These are phyloP conservation scores for Fusarium sp. DNA, from an alignment of 2,329 filamentous ascomycete genomes.

Conservation along the genomic window DNA sequence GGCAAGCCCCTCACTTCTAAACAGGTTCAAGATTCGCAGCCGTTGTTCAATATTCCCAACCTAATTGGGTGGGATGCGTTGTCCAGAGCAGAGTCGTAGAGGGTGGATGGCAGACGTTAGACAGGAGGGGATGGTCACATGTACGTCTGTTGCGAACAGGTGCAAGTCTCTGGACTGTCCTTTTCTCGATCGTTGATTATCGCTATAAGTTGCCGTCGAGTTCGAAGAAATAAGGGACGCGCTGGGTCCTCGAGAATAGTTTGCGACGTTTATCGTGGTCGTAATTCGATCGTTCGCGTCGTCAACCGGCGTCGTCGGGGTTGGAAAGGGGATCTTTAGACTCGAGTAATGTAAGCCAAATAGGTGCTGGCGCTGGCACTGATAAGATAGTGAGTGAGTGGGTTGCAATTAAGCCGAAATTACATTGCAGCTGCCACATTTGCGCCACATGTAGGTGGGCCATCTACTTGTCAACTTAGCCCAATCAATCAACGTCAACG, in stretches of 20 bases:
- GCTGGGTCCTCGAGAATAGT: slow-evolving; percentile 8
- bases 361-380: slow-evolving; percentile 5
- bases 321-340: slow-evolving; percentile 46
- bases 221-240: not conserved
- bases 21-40: slow-evolving; percentile 29
- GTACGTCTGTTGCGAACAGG: slow-evolving; percentile 40
- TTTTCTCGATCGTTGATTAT: slow-evolving; percentile 30
- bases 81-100: slow-evolving; percentile 40
- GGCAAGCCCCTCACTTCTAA: slow-evolving; percentile 46
- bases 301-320: slow-evolving; percentile 45
- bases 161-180: slow-evolving; percentile 39
- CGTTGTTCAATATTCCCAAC: slow-evolving; percentile 26
- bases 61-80: slow-evolving; percentile 46
- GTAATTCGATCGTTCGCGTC: slow-evolving; percentile 37
- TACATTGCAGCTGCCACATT: slow-evolving; percentile 27
- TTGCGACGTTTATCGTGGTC: slow-evolving; percentile 32
- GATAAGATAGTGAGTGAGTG: slow-evolving; percentile 44
- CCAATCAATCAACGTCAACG: slow-evolving; percentile 33
- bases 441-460: slow-evolving; percentile 35
- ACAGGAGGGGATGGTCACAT: slow-evolving; percentile 47
- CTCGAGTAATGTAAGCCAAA: slow-evolving; percentile 45
- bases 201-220: slow-evolving; percentile 10
- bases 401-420: slow-evolving; percentile 48
- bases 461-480: slow-evolving; percentile 12
- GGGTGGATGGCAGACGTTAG: slow-evolving; percentile 40